Conservation (phyloP, 225 moss, liverwort and hornwort species). For the Marchantia polymorpha region DNA sequence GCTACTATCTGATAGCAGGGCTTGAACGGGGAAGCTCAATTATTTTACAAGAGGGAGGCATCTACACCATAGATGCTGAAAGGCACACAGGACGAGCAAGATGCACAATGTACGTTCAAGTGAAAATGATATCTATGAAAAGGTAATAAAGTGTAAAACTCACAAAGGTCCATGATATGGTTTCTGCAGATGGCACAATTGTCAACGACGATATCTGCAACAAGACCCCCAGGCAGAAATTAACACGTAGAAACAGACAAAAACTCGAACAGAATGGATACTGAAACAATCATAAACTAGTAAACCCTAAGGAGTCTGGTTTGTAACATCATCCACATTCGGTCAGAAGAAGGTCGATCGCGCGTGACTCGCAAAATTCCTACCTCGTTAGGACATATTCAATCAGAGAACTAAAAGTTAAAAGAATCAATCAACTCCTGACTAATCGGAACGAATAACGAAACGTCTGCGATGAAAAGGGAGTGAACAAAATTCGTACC, state of each 20-base stretch:
- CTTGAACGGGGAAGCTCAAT: no score
- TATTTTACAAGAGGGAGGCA: not conserved
- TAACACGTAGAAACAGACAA: no score
- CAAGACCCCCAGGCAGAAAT: not conserved
- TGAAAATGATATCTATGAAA: no score
- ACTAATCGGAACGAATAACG: no score
- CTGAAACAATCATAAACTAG: not conserved
- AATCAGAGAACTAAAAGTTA: not conserved
- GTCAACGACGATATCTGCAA: conserved; percentile 88
- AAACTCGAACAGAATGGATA: not conserved
- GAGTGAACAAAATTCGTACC: conserved; percentile 31
- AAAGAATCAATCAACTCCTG: not conserved
- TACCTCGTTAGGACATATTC: no score
- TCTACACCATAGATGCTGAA: not conserved
- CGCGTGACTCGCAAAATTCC: no score
- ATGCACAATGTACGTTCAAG: not conserved
- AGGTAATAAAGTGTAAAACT: conserved; percentile 16
- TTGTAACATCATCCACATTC: no score
- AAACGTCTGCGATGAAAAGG: not conserved
- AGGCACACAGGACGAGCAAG: not conserved
- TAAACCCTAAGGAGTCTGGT: not conserved
- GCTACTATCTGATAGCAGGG: no score
- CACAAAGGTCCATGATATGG: conserved; percentile 94
- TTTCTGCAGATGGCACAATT: conserved; percentile 96
- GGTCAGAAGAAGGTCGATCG: no score